Evolutionary conservation across 768 basidiomycete species (phyloP), one percentile per base, ranked within the genome.

Genomic region (Baorangia bicolor): DNA sequence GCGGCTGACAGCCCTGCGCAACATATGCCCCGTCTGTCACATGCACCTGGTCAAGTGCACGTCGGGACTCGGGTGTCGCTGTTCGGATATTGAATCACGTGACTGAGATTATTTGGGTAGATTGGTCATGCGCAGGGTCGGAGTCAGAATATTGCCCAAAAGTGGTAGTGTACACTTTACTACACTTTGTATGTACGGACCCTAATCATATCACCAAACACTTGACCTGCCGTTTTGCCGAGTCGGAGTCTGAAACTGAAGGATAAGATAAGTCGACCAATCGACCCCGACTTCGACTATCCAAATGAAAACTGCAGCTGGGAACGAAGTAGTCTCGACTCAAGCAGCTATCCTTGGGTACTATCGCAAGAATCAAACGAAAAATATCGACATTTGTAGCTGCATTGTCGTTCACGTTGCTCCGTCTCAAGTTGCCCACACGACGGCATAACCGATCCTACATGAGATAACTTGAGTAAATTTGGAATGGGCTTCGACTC

Each of bases 11-110:
- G 33, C 40, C 27, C 50, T 42, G 39, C 42, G 58, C 55, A 64
- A 27, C 57, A 63, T 62, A 31, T 40, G 7, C 23, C 40, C 9
- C 9, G 25, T 23, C 30, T 21, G 39, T 33, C 27, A 30, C 44
- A 7, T 31, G 23, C 13, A 10, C 16, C 13, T 2, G 11, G 37
- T 44, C 33, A 45, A 40, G 30, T 20, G 31, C 16, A 48, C 20
- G 47, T 60, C 59, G 59, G 59, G 5, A 49, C n/a, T 49, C 47
- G 59, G 59, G 18, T 49, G 49, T 58, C 48, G 55, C 20, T 12
- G 1, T 14, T 58, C 56, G 57, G 56, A 44, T 13, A 25, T 4
- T 4, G 2, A 2, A 5, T 52, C 51, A 52, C 46, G 46, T 50
- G 51, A 20, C 16, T n/a, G n/a, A n/a, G n/a, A n/a, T n/a, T n/a